These are phyloP conservation scores for Tranzscheliella williamsii DNA, from an alignment of 1,284 basidiomycete species.

Conservation along the genomic window DNA sequence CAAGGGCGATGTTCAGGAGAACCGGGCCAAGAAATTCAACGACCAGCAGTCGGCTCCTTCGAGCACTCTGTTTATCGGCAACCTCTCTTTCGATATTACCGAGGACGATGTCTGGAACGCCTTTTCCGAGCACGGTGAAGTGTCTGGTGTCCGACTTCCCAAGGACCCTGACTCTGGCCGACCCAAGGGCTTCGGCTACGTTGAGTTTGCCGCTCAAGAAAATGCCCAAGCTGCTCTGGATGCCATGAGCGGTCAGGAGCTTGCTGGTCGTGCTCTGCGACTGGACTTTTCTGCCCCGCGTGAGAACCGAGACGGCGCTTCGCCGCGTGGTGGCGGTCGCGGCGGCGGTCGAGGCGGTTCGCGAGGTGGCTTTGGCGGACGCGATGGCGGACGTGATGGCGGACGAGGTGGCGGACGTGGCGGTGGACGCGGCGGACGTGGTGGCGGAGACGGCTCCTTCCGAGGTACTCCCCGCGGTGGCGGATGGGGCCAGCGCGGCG, in stretches of 20 bases:
- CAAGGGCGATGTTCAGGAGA: slow-evolving; percentile 69
- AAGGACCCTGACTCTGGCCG: slow-evolving; percentile 89
- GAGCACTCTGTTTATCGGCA: slow-evolving; percentile 89
- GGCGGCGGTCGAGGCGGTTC: slow-evolving; percentile 64
- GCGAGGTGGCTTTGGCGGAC: slow-evolving; percentile 52
- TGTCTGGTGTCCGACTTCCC: slow-evolving; percentile 85
- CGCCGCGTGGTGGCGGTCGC: slow-evolving; percentile 66
- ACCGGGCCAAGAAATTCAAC: slow-evolving; percentile 74
- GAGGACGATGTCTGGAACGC: slow-evolving; percentile 80
- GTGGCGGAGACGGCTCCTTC: slow-evolving; percentile 64
- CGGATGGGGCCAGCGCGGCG: slow-evolving; percentile 57
- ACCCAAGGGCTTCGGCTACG: slow-evolving; percentile 95
- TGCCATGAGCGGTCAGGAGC: slow-evolving; percentile 71
- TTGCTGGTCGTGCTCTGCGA: slow-evolving; percentile 80
- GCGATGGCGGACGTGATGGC: slow-evolving; percentile 34
- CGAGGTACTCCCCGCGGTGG: slow-evolving; percentile 60
- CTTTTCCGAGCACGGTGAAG: slow-evolving; percentile 86
- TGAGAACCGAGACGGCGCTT: slow-evolving; percentile 64
- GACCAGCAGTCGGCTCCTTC: slow-evolving; percentile 69
- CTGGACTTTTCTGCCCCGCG: slow-evolving; percentile 89
- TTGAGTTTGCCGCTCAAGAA: slow-evolving; percentile 84
- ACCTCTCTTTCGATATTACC: slow-evolving; percentile 82
- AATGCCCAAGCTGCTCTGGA: slow-evolving; percentile 80
- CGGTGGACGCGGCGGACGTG: slow-evolving; percentile 69
- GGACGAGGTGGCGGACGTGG: slow-evolving; percentile 64